Conservation (phyloP, 495 filamentous ascomycete genomes). For the Cetradonia linearis region DNA sequence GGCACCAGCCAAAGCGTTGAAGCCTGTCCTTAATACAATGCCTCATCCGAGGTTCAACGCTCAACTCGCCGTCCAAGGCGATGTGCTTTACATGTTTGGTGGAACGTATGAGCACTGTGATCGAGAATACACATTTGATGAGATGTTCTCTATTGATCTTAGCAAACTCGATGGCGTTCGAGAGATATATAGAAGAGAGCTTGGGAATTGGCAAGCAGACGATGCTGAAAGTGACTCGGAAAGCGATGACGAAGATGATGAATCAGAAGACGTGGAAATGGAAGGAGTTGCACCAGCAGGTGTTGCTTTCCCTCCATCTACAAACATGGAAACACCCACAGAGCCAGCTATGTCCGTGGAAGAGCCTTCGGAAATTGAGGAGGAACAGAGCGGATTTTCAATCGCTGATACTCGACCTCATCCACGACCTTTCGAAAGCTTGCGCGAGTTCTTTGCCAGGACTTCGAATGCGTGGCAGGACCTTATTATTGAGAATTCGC, state of each 20-base stretch:
- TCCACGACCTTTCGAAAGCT: slow-evolving; percentile 77
- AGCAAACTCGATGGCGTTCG: slow-evolving; percentile 86
- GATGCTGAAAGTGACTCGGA: slow-evolving; percentile 59
- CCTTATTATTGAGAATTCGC: slow-evolving; percentile 57
- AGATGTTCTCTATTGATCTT: slow-evolving; percentile 83
- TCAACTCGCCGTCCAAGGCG: slow-evolving; percentile 80
- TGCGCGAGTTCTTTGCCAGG: slow-evolving; percentile 83
- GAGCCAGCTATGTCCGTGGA: slow-evolving; percentile 34
- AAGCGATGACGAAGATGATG: slow-evolving; percentile 57
- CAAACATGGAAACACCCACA: slow-evolving; percentile 22
- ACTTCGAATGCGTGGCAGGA: slow-evolving; percentile 89
- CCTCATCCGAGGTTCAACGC: slow-evolving; percentile 85
- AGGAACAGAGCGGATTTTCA: slow-evolving; percentile 45
- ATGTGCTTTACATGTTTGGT: slow-evolving; percentile 84
- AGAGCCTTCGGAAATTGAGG: slow-evolving; percentile 52
- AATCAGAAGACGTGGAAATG: slow-evolving; percentile 54
- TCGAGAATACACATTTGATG: slow-evolving; percentile 87
- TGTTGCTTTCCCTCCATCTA: slow-evolving; percentile 25
- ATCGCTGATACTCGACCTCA: slow-evolving; percentile 40
- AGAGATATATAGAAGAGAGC: slow-evolving; percentile 73
- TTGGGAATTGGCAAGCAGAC: slow-evolving; percentile 75
- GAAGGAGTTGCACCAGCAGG: slow-evolving; percentile 27
- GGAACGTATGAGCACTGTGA: slow-evolving; percentile 94
- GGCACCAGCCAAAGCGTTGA: slow-evolving; percentile 43
- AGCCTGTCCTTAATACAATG: slow-evolving; percentile 56